Conservation (phyloP, 2,329 filamentous ascomycete genomes). For the Zymoseptoria pseudotritici region DNA sequence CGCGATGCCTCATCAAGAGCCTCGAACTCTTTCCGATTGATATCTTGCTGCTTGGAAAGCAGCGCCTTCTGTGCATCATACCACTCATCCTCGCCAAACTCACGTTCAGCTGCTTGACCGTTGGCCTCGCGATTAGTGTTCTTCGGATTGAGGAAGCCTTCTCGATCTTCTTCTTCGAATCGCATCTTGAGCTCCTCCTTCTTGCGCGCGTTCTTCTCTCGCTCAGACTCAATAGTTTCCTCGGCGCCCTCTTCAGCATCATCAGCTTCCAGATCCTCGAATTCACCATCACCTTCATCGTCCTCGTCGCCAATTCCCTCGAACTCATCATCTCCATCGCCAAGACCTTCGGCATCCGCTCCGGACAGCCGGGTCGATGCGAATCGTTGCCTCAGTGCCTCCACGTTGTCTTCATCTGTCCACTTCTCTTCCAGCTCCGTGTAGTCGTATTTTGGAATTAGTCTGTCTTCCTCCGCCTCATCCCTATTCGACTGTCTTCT, state of each 20-base stretch:
- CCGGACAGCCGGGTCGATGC: conserved; percentile 57
- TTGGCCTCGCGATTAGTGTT: conserved; percentile 62
- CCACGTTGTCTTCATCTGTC: conserved; percentile 70
- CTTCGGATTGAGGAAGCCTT: conserved; percentile 89
- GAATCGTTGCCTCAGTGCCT: conserved; percentile 67
- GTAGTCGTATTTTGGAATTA: conserved; percentile 73
- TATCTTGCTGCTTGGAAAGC: conserved; percentile 90
- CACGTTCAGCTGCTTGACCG: conserved; percentile 58
- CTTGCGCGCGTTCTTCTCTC: conserved; percentile 78
- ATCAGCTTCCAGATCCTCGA: conserved; percentile 77
- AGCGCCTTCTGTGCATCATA: conserved; percentile 94
- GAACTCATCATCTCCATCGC: conserved; percentile 45
- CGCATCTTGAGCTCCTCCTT: conserved; percentile 93
- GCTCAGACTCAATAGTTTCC: conserved; percentile 50
- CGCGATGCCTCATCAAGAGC: conserved; percentile 77
- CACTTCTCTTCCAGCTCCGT: conserved; percentile 76
- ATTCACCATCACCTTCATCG: conserved; percentile 70
- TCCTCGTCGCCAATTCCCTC: conserved; percentile 43
- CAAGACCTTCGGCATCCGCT: conserved; percentile 42
- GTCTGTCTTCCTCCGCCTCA: conserved; percentile 59
- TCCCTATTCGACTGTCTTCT: conserved; percentile 47
- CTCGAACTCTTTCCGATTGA: conserved; percentile 92
- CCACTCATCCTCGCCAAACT: conserved; percentile 97
- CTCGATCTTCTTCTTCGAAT: conserved; percentile 96
- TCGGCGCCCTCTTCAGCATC: conserved; percentile 43